A percentile compares a stretch with the other conserved stretches of the same genome.
phyloP scores from a whole-genome alignment of 768 basidiomycete species.

The Termitomyces sp. region DNA sequence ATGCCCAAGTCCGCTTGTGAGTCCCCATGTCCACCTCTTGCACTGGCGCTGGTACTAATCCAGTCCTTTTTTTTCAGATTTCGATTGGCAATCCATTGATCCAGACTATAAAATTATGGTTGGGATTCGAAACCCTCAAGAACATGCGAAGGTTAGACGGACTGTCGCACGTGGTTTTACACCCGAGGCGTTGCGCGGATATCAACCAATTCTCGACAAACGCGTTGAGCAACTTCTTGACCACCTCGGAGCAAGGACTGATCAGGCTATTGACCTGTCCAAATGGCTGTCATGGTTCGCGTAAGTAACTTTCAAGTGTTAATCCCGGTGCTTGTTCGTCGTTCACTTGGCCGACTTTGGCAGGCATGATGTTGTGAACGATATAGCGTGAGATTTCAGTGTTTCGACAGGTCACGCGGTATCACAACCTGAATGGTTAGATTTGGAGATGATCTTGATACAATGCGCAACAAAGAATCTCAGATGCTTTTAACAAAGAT shows the following conservation, averaged over 20 bases:
- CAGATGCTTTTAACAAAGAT: background rate
- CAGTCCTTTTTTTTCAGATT: constrained; percentile 17
- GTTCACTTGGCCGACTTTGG: background rate
- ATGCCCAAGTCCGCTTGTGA: constrained; percentile 31
- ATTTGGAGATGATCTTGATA: constrained; percentile 20
- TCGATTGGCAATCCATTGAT: constrained; percentile 23
- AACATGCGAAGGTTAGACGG: constrained; percentile 29
- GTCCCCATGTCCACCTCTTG: background rate
- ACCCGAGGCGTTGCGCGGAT: constrained; percentile 23
- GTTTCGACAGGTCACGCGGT: no score
- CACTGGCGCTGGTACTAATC: background rate
- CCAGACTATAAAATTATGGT: constrained; percentile 18
- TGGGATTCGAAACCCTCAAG: constrained; percentile 22
- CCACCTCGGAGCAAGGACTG: constrained; percentile 6
- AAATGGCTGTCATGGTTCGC: constrained; percentile 31
- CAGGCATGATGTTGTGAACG: constrained; percentile 34
- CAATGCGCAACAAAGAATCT: constrained; percentile 8
- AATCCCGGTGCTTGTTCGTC: background rate
- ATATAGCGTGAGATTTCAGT: constrained; percentile 25
- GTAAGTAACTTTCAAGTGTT: constrained; percentile 18
- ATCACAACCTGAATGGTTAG: constrained; percentile 8
- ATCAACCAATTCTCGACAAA: constrained; percentile 12
- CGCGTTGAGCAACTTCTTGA: constrained; percentile 20
- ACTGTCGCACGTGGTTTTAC: constrained; percentile 35
- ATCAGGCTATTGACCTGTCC: constrained; percentile 21